A percentile compares a stretch with the other conserved stretches of the same genome.
Evolutionary conservation across 306 rosid species (phyloP).

Genomic region (Cicer chorassanicum): DNA sequence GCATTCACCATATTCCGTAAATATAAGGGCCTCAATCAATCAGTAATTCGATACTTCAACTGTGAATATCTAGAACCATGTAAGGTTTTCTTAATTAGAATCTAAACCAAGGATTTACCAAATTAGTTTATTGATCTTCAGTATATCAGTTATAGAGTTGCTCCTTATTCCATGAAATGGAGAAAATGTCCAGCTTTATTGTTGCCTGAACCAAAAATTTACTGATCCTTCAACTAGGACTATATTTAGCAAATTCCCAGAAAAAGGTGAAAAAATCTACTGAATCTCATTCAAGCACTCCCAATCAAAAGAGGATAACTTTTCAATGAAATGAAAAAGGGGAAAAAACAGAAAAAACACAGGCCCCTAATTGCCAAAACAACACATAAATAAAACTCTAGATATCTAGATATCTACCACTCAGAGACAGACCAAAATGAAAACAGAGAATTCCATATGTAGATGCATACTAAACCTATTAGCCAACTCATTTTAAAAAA

Average conservation of each 20-base stretch:
- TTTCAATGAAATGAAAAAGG: background rate
- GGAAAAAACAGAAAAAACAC: background rate
- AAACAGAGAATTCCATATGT: slow-evolving; percentile 5
- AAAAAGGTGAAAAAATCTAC: slow-evolving; percentile 9
- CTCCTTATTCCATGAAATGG: slow-evolving; percentile 26
- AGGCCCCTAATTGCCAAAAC: slow-evolving; percentile 5
- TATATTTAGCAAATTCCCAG: slow-evolving; percentile 14
- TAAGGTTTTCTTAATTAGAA: slow-evolving; percentile 15
- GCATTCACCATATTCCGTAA: slow-evolving; percentile 2
- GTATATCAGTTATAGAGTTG: slow-evolving; percentile 12
- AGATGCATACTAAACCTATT: background rate
- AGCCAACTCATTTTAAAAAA: slow-evolving; percentile 12
- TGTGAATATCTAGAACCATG: slow-evolving; percentile 20
- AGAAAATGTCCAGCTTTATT: slow-evolving; percentile 19
- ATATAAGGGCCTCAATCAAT: slow-evolving; percentile 2
- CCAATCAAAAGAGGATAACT: slow-evolving; percentile 13
- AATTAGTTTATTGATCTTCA: slow-evolving; percentile 8
- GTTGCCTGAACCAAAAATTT: slow-evolving; percentile 21
- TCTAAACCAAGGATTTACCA: slow-evolving; percentile 20
- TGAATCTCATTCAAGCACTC: slow-evolving; percentile 14
- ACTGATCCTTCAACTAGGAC: slow-evolving; percentile 22
- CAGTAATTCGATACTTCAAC: background rate
- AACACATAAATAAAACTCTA: slow-evolving; percentile 8
- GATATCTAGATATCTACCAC: slow-evolving; percentile 20
- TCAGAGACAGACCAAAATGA: background rate